These are phyloP conservation scores for Martiniozyma asiatica DNA, from an alignment of 1,139 yeast genomes.

Conservation along the genomic window DNA sequence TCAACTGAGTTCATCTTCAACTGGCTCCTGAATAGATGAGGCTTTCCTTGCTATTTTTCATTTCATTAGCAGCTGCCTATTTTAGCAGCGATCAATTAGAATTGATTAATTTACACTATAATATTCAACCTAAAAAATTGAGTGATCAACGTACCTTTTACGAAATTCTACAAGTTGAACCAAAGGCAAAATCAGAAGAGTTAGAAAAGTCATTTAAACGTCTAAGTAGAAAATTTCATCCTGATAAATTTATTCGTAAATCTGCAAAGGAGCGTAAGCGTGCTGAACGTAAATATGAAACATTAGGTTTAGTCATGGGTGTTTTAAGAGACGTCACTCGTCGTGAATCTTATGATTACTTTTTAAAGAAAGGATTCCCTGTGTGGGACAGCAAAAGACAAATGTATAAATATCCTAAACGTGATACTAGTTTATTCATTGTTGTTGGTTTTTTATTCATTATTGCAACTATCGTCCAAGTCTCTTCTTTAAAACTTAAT, in stretches of 20 bases:
- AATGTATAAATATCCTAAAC: slow-evolving; percentile 9
- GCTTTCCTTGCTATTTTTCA: too few relatives aligned
- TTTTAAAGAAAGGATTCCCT: slow-evolving; percentile 79
- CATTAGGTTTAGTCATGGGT: slow-evolving; percentile 64
- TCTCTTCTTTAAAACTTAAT: slow-evolving; percentile 8
- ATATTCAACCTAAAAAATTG: slow-evolving; percentile 9
- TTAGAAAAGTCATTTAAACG: slow-evolving; percentile 68
- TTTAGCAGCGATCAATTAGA: slow-evolving; percentile 10
- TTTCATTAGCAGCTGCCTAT: too few relatives aligned
- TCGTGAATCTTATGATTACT: slow-evolving; percentile 75
- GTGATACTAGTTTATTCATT: slow-evolving; percentile 8
- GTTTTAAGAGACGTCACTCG: slow-evolving; percentile 48
- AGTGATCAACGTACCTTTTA: slow-evolving; percentile 9
- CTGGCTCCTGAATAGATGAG: too few relatives aligned
- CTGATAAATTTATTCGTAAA: slow-evolving; percentile 50
- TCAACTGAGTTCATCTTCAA: too few relatives aligned
- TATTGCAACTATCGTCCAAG: slow-evolving; percentile 9
- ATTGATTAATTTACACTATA: slow-evolving; percentile 10
- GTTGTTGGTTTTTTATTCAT: slow-evolving; percentile 5
- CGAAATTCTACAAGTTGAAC: slow-evolving; percentile 6
- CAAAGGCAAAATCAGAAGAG: slow-evolving; percentile 24
- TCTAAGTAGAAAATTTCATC: slow-evolving; percentile 63
- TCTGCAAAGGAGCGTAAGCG: slow-evolving; percentile 26
- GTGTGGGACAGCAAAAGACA: slow-evolving; percentile 23
- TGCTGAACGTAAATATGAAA: slow-evolving; percentile 53